These are phyloP conservation scores for Panus rudis DNA, from an alignment of 768 basidiomycete species.

Conservation along the genomic window DNA sequence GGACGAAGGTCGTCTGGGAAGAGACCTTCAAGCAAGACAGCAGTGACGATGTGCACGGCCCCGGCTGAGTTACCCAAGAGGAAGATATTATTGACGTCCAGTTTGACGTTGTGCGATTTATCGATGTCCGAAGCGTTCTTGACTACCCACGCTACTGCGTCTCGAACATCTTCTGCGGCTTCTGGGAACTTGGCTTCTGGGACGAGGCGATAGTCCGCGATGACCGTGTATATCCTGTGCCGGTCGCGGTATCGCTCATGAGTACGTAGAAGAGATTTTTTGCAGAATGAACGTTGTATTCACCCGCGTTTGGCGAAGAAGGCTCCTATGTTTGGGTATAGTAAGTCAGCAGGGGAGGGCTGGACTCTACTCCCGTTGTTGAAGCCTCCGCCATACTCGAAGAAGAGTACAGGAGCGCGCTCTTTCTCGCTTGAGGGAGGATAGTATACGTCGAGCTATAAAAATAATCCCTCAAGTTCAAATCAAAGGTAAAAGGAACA, in stretches of 20 bases:
- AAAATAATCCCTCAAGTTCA: not conserved
- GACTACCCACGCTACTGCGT: slow-evolving; percentile 50
- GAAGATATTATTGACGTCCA: slow-evolving; percentile 38
- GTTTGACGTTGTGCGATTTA: slow-evolving; percentile 11
- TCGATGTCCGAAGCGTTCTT: slow-evolving; percentile 22
- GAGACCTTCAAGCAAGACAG: slow-evolving; percentile 30
- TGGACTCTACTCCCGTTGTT: slow-evolving; percentile 41
- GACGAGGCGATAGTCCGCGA: slow-evolving; percentile 63
- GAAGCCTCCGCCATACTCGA: slow-evolving; percentile 64
- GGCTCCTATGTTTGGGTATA: slow-evolving; percentile 49
- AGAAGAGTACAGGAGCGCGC: slow-evolving; percentile 49
- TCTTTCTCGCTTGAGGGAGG: slow-evolving; percentile 24
- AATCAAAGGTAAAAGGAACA: not conserved
- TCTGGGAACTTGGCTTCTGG: slow-evolving; percentile 51
- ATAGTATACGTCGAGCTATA: slow-evolving; percentile 63
- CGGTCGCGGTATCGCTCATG: no score
- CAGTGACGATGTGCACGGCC: slow-evolving; percentile 39
- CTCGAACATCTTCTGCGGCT: slow-evolving; percentile 49
- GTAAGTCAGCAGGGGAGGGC: slow-evolving; percentile 40
- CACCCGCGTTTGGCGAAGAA: slow-evolving; percentile 53
- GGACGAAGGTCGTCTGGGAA: slow-evolving; percentile 19
- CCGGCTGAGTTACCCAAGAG: slow-evolving; percentile 62
- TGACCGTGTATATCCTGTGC: slow-evolving; percentile 46
- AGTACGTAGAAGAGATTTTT: not conserved
- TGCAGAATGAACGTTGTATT: not conserved